phyloP scores from a whole-genome alignment of 257 asterid genomes.

The Leonotis leonurus region DNA sequence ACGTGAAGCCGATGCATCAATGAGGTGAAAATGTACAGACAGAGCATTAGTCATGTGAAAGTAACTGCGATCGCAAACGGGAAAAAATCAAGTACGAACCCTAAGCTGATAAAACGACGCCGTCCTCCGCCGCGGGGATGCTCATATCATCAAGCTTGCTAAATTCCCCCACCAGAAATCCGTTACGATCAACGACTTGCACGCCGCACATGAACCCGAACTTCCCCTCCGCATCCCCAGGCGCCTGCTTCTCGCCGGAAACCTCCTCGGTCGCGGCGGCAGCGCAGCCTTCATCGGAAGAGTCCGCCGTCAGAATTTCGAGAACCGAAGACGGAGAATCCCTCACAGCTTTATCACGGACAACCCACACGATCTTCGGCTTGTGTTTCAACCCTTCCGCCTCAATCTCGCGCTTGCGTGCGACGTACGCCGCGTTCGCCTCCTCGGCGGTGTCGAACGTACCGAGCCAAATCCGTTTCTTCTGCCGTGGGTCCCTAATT shows the following conservation, averaged over 20 bases:
- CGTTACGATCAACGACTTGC: slow-evolving; percentile 22
- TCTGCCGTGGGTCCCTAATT: slow-evolving; percentile 29
- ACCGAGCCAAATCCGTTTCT: slow-evolving; percentile 37
- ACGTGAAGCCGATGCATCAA: too few relatives aligned
- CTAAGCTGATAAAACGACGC: not conserved
- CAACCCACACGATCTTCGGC: slow-evolving; percentile 7
- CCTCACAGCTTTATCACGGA: slow-evolving; percentile 1
- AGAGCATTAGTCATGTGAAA: not conserved
- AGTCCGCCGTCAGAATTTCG: slow-evolving; percentile 7
- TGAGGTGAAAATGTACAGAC: not conserved
- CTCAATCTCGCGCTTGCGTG: too few relatives aligned
- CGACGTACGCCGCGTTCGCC: slow-evolving; percentile 34
- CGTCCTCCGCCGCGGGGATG: slow-evolving; percentile 19
- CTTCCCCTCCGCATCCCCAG: not conserved
- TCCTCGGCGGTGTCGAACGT: slow-evolving; percentile 36
- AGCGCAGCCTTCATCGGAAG: slow-evolving; percentile 14
- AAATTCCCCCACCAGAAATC: slow-evolving; percentile 33
- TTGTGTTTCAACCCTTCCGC: not conserved
- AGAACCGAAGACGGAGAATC: slow-evolving; percentile 29
- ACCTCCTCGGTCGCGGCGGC: slow-evolving; percentile 14
- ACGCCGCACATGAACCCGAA: slow-evolving; percentile 26
- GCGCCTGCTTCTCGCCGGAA: not conserved
- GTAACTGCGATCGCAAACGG: not conserved
- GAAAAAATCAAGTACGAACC: not conserved
- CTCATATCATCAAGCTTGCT: slow-evolving; percentile 35